These are phyloP conservation scores for Xylariales sp. DNA, from an alignment of 2,329 filamentous ascomycete species.

Conservation along the genomic window DNA sequence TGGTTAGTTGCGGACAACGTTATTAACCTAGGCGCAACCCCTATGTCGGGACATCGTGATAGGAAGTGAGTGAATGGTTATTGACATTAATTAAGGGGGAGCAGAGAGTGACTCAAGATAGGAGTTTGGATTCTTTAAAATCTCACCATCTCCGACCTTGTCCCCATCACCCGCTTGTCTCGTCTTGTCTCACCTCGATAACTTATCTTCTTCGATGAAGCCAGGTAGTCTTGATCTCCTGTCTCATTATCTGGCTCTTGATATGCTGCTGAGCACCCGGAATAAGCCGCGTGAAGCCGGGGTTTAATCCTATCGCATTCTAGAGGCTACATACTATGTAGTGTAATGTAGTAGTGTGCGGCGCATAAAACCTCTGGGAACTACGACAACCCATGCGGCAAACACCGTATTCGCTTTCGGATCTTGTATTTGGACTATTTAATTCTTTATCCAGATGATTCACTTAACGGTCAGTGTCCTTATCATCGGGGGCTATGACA, in stretches of 20 bases:
- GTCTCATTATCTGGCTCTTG: too few relatives aligned
- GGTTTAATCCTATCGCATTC: neutral
- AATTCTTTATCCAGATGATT: neutral
- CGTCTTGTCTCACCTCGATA: too few relatives aligned
- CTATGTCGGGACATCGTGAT: neutral
- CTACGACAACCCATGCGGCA: neutral
- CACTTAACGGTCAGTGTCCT: neutral
- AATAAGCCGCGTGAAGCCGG: neutral
- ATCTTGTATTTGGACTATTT: slow-evolving; percentile 7
- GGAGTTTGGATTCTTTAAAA: neutral
- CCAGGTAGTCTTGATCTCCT: too few relatives aligned
- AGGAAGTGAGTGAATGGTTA: neutral
- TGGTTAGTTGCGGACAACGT: too few relatives aligned
- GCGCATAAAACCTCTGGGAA: too few relatives aligned
- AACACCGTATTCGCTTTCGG: slow-evolving; percentile 27
- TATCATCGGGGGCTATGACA: neutral
- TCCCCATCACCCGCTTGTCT: too few relatives aligned
- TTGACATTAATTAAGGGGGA: neutral
- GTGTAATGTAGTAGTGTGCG: too few relatives aligned
- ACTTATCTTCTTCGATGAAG: too few relatives aligned
- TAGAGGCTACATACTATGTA: too few relatives aligned
- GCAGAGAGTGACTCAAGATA: neutral
- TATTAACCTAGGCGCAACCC: too few relatives aligned
- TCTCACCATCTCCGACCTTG: too few relatives aligned
- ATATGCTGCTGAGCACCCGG: too few relatives aligned